Evolutionary conservation across 2,329 filamentous ascomycete genomes (phyloP).

Genomic region (Mariannaea sp.): DNA sequence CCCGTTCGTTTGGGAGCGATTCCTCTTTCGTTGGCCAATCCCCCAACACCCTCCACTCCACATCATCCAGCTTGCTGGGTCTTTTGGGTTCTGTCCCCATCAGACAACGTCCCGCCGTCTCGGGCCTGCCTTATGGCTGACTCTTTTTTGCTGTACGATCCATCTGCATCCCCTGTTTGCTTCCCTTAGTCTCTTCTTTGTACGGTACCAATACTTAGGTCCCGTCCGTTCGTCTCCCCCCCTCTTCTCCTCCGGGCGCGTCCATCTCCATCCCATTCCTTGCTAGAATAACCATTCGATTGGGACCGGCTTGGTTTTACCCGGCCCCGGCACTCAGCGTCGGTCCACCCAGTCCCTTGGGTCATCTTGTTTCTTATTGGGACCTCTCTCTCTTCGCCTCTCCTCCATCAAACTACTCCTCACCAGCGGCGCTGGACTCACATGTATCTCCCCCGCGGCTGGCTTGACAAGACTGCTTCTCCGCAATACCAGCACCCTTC

Average conservation of each 20-base stretch:
- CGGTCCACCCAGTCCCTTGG: constrained; percentile 23
- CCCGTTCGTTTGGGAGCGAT: constrained; percentile 36
- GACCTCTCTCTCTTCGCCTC: constrained; percentile 3
- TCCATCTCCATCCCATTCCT: constrained; percentile 11
- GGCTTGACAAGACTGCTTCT: constrained; percentile 7
- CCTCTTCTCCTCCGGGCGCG: constrained; percentile 4
- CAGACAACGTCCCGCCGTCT: constrained; percentile 22
- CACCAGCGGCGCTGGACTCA: constrained; percentile 14
- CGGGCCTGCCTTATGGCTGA: constrained; percentile 11
- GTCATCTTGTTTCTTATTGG: constrained; percentile 11
- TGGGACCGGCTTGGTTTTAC: constrained; percentile 26
- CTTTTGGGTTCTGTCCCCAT: constrained; percentile 11
- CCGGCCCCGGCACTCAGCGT: constrained; percentile 29
- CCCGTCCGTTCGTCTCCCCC: constrained; percentile 14
- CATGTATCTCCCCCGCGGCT: constrained; percentile 28
- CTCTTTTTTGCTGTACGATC: constrained; percentile 4
- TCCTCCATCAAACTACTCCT: constrained; percentile 8
- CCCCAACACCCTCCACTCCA: constrained; percentile 27
- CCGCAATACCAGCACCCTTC: constrained; percentile 15
- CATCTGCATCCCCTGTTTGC: constrained; percentile 8
- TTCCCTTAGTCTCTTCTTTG: constrained; percentile 13
- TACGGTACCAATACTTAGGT: constrained; percentile 1
- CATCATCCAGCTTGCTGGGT: constrained; percentile 31
- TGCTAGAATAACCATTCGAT: constrained; percentile 23
- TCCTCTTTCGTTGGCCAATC: constrained; percentile 28